Base-by-base conservation (phyloP, 345 rosid species). In the Bruguiera gymnorhiza region DNA sequence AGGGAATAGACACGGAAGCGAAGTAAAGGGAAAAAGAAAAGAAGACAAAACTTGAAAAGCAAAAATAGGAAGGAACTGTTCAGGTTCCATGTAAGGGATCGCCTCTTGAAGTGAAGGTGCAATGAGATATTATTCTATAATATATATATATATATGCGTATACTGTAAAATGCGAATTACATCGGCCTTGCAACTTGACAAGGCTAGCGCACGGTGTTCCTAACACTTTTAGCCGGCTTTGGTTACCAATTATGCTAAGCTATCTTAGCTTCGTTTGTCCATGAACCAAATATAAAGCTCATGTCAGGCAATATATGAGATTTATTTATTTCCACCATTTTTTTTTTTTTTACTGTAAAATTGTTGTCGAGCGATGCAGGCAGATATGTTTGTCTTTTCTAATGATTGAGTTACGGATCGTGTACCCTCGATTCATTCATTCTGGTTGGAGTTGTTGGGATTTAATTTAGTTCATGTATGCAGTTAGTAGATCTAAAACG, bases 21-120 rank as follows among this genome's bases (percentile, higher is more conserved):
- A 67, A 62, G 67, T 51, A 6, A 55, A 57, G 60, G 29, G 6
- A 66, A 66, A 70, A 54, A 60, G 30, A 58, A 63, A 67, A 73
- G 75, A 66, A 70, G 32, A 75, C 32, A 77, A 68, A 58, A 0
- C 18, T 50, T 29, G 23, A 64, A 82, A 84, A 86, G 84, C 64
- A 79, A 65, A 73, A 23, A 23, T 10, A 15, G 60, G 16, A 7
- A 81, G 78, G 76, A 73, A 82, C 78, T 85, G 69, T 80, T 81
- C 62, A 67, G 59, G 67, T 73, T 78, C 71, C 73, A 73, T 68
- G 70, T 43, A 80, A 77, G 81, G 70, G 70, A 73, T 79, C 60
- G 70, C 70, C 70, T 73, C 46, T 61, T 65, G 64, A 71, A 56
- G 43, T 70, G 62, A 70, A 78, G 67, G 65, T 71, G 80, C 73